phyloP scores from a whole-genome alignment of 1,284 basidiomycete species.

The Austroboletus novae-zelandiae region DNA sequence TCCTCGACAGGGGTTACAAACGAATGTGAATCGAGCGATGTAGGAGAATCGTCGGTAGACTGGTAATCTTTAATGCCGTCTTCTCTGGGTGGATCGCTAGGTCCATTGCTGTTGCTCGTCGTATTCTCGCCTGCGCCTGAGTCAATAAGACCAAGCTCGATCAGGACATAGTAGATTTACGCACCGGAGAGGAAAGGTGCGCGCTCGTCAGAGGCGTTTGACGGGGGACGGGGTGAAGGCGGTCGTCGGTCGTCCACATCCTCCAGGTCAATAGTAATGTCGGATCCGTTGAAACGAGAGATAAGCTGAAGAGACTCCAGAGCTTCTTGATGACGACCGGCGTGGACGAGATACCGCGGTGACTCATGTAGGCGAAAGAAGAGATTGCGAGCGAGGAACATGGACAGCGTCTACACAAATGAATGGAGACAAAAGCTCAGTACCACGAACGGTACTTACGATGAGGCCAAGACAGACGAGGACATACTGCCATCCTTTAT shows the following conservation, averaged over 20 bases:
- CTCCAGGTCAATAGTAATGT: conserved; percentile 60
- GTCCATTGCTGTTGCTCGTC: conserved; percentile 11
- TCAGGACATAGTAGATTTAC: background rate
- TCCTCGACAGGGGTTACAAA: conserved; percentile 35
- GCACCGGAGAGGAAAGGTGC: conserved; percentile 27
- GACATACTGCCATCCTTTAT: conserved; percentile 86
- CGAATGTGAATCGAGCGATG: conserved; percentile 36
- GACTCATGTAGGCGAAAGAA: conserved; percentile 94
- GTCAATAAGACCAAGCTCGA: conserved; percentile 12
- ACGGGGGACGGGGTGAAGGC: conserved; percentile 12
- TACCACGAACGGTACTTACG: conserved; percentile 43
- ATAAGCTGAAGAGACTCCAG: conserved; percentile 80
- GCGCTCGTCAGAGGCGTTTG: conserved; percentile 23
- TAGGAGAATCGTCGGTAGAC: conserved; percentile 40
- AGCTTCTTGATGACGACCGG: conserved; percentile 80
- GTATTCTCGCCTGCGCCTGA: conserved; percentile 5
- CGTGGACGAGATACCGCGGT: conserved; percentile 86
- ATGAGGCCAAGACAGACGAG: conserved; percentile 71
- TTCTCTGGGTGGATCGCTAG: conserved; percentile 13
- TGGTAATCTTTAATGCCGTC: conserved; percentile 36
- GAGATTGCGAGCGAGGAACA: conserved; percentile 84
- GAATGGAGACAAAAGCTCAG: conserved; percentile 3
- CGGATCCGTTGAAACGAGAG: conserved; percentile 78
- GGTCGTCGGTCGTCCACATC: conserved; percentile 65
- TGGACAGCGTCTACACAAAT: conserved; percentile 67